Conservation (phyloP, 495 filamentous ascomycete genomes). For the Neurospora pannonica region DNA sequence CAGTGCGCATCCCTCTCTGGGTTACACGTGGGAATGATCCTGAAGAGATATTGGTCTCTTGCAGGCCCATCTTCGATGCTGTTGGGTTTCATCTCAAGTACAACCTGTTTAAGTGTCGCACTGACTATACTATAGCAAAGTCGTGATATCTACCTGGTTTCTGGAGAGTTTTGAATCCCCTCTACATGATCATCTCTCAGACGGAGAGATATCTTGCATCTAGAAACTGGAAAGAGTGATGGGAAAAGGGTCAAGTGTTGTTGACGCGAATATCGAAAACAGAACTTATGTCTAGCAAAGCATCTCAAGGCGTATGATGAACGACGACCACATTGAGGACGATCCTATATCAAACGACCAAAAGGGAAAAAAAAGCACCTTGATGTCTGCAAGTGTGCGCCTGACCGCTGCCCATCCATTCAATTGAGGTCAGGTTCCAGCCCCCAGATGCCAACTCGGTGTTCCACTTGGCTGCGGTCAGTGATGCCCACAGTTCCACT, state of each 20-base stretch:
- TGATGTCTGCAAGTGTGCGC: neutral
- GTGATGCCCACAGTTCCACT: neutral
- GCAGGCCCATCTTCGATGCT: neutral
- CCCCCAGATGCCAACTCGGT: neutral
- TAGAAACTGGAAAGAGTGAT: neutral
- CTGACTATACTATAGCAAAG: neutral
- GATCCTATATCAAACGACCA: neutral
- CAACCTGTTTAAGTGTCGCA: neutral
- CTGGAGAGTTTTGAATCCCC: neutral
- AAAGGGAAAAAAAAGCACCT: neutral
- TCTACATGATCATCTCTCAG: neutral
- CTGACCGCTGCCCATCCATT: neutral
- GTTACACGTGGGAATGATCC: slow-evolving; percentile 24
- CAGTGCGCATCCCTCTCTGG: neutral
- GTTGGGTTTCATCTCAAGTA: neutral
- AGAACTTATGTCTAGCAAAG: neutral
- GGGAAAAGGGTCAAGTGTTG: neutral
- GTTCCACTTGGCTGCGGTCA: neutral
- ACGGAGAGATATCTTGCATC: neutral
- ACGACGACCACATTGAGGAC: neutral
- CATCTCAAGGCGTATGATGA: neutral
- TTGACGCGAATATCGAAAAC: neutral
- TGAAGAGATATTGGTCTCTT: slow-evolving; percentile 17
- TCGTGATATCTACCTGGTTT: neutral
- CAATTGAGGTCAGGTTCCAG: neutral